A percentile compares a stretch with the other conserved stretches of the same genome.
Conservation (phyloP, 257 asterid species). For the Nicotiana otophora region DNA sequence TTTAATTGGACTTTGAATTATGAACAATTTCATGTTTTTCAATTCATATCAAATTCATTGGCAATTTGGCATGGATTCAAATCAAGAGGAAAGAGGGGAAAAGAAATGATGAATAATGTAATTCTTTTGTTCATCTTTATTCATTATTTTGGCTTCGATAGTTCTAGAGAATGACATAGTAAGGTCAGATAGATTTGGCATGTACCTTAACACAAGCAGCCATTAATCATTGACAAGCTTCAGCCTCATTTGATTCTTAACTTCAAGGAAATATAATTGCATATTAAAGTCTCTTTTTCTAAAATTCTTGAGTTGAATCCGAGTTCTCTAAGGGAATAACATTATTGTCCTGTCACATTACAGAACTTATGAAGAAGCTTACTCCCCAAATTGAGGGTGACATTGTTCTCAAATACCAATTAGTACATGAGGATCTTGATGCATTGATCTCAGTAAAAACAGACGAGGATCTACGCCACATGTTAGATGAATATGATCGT, state of each 20-base stretch:
- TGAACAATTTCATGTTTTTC: neutral
- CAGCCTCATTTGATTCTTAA: neutral
- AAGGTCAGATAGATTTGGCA: neutral
- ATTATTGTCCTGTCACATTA: neutral
- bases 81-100: neutral
- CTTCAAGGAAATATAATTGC: neutral
- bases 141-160: neutral
- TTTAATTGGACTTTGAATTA: neutral
- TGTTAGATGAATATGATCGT: conserved; percentile 61
- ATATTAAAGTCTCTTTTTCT: neutral
- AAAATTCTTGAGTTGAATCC: neutral
- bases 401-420: conserved; percentile 72
- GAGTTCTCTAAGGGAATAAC: neutral
- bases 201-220: neutral
- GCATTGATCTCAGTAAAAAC: conserved; percentile 67
- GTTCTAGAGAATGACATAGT: neutral
- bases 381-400: conserved; percentile 54
- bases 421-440: conserved; percentile 74
- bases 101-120: neutral
- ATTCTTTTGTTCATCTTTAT: neutral
- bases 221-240: neutral
- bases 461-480: conserved; percentile 71
- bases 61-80: neutral
- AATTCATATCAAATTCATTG: neutral
- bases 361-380: conserved; percentile 83